A percentile compares a stretch with the other conserved stretches of the same genome.
phyloP scores from a whole-genome alignment of 2,329 filamentous ascomycete species.

The Laburnicola sp. region DNA sequence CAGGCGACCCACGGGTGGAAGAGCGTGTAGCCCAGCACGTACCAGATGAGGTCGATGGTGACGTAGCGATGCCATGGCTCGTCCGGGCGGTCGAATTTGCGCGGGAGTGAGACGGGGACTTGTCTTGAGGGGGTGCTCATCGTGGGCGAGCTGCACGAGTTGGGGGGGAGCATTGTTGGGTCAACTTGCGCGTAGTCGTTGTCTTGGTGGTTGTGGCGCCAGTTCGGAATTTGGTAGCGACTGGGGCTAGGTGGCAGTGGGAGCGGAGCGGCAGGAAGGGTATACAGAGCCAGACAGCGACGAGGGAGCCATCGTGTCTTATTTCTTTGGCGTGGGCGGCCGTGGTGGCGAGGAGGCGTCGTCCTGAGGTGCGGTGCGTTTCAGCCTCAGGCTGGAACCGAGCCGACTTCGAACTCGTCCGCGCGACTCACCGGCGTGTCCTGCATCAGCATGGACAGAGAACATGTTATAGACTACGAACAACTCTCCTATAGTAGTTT shows the following conservation, averaged over 20 bases:
- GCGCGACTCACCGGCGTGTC: too few relatives aligned
- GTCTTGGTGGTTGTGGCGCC: not conserved
- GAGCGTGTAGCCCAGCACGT: conserved; percentile 55
- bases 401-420: too few relatives aligned
- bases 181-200: conserved; percentile 22
- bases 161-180: conserved; percentile 9
- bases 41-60: conserved; percentile 56
- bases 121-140: conserved; percentile 34
- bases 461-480: too few relatives aligned
- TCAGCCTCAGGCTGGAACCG: conserved; percentile 26
- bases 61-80: conserved; percentile 46
- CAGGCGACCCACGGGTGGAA: conserved; percentile 87
- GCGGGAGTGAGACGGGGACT: conserved; percentile 35
- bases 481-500: too few relatives aligned
- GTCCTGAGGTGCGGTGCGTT: conserved; percentile 38
- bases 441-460: too few relatives aligned
- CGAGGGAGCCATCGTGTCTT: conserved; percentile 33
- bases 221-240: not conserved
- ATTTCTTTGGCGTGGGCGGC: conserved; percentile 22
- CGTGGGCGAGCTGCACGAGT: conserved; percentile 30
- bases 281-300: conserved; percentile 5
- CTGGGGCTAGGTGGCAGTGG: conserved; percentile 20
- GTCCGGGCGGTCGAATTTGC: conserved; percentile 29
- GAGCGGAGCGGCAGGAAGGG: conserved; percentile 3
- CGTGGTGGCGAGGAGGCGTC: not conserved